These are phyloP conservation scores for Picea engelmannii DNA, from an alignment of 83 land plant species.

Conservation along the genomic window DNA sequence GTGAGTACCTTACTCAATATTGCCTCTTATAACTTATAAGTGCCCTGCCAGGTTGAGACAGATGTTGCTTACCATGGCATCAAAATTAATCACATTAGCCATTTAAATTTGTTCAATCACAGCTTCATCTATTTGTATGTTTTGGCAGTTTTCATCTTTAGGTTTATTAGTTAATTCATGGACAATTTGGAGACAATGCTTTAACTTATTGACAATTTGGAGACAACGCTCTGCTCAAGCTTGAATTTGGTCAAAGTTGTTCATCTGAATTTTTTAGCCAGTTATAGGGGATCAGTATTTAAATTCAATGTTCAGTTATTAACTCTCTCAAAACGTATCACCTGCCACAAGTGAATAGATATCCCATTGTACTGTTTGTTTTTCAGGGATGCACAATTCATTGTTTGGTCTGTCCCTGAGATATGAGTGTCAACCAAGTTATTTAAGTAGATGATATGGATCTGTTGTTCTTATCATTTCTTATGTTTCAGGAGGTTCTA, in stretches of 20 bases:
- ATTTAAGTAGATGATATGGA: neutral
- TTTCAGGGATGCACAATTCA: neutral
- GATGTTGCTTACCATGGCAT: neutral
- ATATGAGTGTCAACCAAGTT: neutral
- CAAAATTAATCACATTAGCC: neutral
- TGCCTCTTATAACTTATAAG: neutral
- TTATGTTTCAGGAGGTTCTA: conserved; percentile 47
- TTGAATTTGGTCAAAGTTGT: conserved; percentile 1
- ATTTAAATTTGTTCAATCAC: neutral
- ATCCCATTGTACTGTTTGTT: neutral
- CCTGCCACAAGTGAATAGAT: neutral
- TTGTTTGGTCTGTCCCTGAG: neutral
- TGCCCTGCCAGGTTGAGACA: neutral
- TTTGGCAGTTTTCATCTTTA: neutral
- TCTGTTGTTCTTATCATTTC: neutral
- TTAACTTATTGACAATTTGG: neutral
- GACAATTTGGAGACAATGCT: neutral
- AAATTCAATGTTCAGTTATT: neutral
- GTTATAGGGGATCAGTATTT: neutral
- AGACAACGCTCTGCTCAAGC: neutral
- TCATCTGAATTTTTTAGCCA: neutral
- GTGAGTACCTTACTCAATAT: conserved; percentile 3
- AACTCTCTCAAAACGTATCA: neutral
- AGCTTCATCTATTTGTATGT: neutral
- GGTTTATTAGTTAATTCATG: neutral